These are phyloP conservation scores for Rhizopus delemar DNA, from an alignment of 371 early-diverging fungal genomes.

Conservation along the genomic window DNA sequence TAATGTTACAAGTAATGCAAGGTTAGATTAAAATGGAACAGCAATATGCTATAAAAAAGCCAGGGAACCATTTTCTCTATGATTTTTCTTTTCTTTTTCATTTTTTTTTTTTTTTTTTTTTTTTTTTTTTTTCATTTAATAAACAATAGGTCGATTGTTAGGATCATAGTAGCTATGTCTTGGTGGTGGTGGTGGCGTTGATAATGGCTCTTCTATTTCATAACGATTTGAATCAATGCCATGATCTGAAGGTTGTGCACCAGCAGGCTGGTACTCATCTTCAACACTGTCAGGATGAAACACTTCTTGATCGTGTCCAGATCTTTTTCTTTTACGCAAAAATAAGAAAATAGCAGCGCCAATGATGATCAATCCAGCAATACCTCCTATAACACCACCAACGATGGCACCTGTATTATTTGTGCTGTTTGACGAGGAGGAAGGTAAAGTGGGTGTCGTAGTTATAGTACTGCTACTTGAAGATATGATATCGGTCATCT, in stretches of 20 bases:
- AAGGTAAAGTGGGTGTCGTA: conserved; percentile 3
- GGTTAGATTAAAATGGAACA: too few species aligned
- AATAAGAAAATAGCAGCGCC: conserved; percentile 29
- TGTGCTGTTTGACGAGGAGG: not conserved
- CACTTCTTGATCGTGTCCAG: conserved; percentile 29
- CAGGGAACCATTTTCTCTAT: too few species aligned
- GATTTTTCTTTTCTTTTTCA: not conserved
- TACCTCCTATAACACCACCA: conserved; percentile 41
- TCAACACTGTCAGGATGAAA: conserved; percentile 33
- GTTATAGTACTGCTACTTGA: not conserved
- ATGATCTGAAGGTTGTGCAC: conserved; percentile 1
- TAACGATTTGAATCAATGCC: conserved; percentile 4
- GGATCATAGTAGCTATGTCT: conserved; percentile 15
- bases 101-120: not conserved
- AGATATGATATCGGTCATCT: not conserved
- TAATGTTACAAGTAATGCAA: too few species aligned
- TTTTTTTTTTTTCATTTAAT: not conserved
- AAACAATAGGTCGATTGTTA: conserved; percentile 5
- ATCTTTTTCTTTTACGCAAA: conserved; percentile 15
- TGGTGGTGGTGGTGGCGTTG: conserved; percentile 10
- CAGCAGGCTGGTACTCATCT: conserved; percentile 20
- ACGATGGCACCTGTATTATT: conserved; percentile 28
- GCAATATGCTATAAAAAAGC: too few species aligned
- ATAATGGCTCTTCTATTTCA: not conserved
- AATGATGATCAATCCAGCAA: conserved; percentile 31